A percentile compares a stretch with the other conserved stretches of the same genome.
Conservation (phyloP, 805 yeast species). For the Candida manassasensis region DNA sequence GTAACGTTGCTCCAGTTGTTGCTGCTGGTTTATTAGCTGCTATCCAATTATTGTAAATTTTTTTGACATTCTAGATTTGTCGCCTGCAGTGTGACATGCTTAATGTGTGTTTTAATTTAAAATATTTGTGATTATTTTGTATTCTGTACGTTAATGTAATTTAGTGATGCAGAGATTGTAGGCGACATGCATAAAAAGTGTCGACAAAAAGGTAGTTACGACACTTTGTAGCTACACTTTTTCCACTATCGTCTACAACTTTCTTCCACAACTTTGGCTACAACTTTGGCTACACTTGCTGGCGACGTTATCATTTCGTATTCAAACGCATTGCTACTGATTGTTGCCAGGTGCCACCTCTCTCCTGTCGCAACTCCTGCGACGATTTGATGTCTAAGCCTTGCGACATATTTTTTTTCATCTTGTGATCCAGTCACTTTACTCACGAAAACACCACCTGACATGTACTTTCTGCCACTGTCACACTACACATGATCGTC, state of each 20-base stretch:
- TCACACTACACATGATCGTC: conserved; percentile 4
- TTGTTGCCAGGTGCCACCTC: background rate
- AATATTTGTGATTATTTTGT: background rate
- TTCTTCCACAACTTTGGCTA: no score
- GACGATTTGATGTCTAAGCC: background rate
- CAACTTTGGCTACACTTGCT: no score
- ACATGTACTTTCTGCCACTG: no score
- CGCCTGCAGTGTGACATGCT: background rate
- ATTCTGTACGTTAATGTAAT: background rate
- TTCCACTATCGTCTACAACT: no score
- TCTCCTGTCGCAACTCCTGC: background rate
- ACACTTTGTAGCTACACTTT: no score
- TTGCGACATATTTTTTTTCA: background rate
- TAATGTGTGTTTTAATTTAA: background rate
- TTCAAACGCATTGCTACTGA: background rate
- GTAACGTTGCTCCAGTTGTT: conserved; percentile 15
- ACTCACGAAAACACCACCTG: no score
- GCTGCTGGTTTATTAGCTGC: conserved; percentile 25
- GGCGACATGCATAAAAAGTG: no score
- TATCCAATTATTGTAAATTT: conserved; percentile 16
- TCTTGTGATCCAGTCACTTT: background rate
- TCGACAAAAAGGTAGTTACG: no score
- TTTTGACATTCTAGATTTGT: background rate
- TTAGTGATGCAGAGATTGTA: no score
- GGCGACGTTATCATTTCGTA: background rate